These are phyloP conservation scores for Isoetes engelmannii DNA, from an alignment of 83 land plant species.

Conservation along the genomic window DNA sequence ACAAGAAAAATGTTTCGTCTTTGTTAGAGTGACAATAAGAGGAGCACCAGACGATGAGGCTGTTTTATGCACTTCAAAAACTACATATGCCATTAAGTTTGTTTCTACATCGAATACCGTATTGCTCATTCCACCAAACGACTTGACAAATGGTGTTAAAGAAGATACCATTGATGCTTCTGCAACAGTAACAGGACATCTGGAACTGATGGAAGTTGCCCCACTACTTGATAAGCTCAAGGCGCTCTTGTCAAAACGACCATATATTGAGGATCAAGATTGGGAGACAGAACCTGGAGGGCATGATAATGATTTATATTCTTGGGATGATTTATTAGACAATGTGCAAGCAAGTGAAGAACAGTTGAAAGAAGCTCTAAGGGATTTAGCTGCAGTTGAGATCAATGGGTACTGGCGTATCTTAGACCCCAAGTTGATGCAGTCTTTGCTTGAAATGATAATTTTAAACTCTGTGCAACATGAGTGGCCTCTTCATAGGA, in stretches of 20 bases:
- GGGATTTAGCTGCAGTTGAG: slow-evolving; percentile 65
- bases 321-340: slow-evolving; percentile 59
- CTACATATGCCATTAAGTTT: slow-evolving; percentile 77
- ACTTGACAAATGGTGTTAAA: not conserved
- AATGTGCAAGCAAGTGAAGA: slow-evolving; percentile 76
- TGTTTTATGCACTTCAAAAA: slow-evolving; percentile 70
- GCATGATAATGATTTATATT: slow-evolving; percentile 37
- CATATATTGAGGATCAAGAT: slow-evolving; percentile 42
- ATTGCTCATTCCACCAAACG: slow-evolving; percentile 61
- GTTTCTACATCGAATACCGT: slow-evolving; percentile 89
- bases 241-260: slow-evolving; percentile 43
- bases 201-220: slow-evolving; percentile 71
- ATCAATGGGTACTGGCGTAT: slow-evolving; percentile 73
- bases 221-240: slow-evolving; percentile 75
- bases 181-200: slow-evolving; percentile 56
- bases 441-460: slow-evolving; percentile 47
- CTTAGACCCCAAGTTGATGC: slow-evolving; percentile 63
- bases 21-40: slow-evolving; percentile 51
- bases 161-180: slow-evolving; percentile 26
- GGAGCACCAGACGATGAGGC: slow-evolving; percentile 80
- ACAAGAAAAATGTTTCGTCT: not conserved
- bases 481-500: slow-evolving; percentile 56
- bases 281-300: slow-evolving; percentile 23
- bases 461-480: slow-evolving; percentile 51
- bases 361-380: slow-evolving; percentile 56